Base-by-base conservation (phyloP, 1,139 yeast genomes). In the Pichia sp. region DNA sequence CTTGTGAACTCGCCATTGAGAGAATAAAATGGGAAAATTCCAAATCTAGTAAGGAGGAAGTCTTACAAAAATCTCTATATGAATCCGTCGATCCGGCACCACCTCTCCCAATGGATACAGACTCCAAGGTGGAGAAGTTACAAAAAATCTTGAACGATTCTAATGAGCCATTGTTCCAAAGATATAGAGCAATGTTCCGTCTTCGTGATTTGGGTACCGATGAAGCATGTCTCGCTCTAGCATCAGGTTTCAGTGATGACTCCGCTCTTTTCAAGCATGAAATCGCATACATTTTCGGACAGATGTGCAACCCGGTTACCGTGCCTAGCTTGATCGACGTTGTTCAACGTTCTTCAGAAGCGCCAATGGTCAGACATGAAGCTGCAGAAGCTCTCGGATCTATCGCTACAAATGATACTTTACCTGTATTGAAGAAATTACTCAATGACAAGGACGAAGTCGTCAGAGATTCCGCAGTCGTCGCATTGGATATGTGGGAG, bases 361-460 rank as follows among this genome's bases (percentile, higher is more conserved):
- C 94, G 31, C 94, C 94, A 42, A 93, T 93, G 98, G 98, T 93
- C 24, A 81, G 99, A 65, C 99, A 93, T 58, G 99, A 93, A 64
- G 98, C 98, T 39, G 98, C 98, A 22, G 99, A 93, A 64, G 98
- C 98, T 21, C 71, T 93, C 51, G 98, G 98, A 18, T 75, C 95
- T 21, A 91, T 93, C 58, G 97, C 96, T 19, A 85, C 96, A n/a
- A 95, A 85, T 52, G 96, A 88, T 41, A 94, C 91, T 34, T 70
- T 88, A 48, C 96, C 96, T 14, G 80, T 91, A 27, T 73, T 93
- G 54, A 73, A 83, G 57, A 67, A 77, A 30, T 84, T 83, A 60
- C 72, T 88, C 51, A 67, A 76, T 50, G 98, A 93, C 58, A 68
- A 74, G 44, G 96, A 84, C 52, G 74, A 72, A 40, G 98, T 93